phyloP scores from a whole-genome alignment of 345 rosid species.

The Conringia planisiliqua region DNA sequence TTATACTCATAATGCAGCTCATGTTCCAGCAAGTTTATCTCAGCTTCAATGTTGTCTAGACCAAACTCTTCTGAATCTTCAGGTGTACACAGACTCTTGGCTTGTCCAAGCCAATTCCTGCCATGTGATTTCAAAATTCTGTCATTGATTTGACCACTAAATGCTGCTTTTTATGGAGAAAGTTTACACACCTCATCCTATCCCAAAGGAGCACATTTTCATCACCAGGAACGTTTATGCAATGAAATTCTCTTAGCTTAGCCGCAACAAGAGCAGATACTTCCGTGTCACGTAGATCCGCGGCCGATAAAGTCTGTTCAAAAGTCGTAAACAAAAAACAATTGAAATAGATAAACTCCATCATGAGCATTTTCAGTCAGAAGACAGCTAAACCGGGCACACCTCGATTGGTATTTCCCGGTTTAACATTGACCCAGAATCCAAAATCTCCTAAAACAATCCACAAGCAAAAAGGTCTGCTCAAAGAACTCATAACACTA shows the following conservation, averaged over 20 bases:
- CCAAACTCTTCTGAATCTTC: constrained; percentile 52
- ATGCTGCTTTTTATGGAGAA: neutral
- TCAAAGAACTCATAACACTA: too few relatives aligned
- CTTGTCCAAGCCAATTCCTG: constrained; percentile 61
- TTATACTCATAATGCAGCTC: constrained; percentile 32
- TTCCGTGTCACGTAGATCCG: constrained; percentile 60
- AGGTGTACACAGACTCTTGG: constrained; percentile 54
- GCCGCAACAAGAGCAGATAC: constrained; percentile 62
- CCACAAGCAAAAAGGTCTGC: too few relatives aligned
- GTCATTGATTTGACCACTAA: neutral
- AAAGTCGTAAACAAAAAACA: neutral
- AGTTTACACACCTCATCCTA: constrained; percentile 50
- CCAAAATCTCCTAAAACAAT: neutral
- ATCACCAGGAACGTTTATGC: constrained; percentile 62
- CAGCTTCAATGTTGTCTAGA: constrained; percentile 53
- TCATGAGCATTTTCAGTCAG: too few relatives aligned
- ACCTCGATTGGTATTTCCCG: neutral
- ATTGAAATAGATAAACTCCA: neutral
- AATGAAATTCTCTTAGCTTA: constrained; percentile 76
- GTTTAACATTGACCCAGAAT: neutral
- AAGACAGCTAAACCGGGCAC: constrained; percentile 9
- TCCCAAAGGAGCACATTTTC: constrained; percentile 56
- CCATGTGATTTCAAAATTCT: neutral
- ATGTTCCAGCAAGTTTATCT: constrained; percentile 51
- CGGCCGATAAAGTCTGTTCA: constrained; percentile 69